phyloP scores from a whole-genome alignment of 345 rosid species.

The Pugionium dolabratum region DNA sequence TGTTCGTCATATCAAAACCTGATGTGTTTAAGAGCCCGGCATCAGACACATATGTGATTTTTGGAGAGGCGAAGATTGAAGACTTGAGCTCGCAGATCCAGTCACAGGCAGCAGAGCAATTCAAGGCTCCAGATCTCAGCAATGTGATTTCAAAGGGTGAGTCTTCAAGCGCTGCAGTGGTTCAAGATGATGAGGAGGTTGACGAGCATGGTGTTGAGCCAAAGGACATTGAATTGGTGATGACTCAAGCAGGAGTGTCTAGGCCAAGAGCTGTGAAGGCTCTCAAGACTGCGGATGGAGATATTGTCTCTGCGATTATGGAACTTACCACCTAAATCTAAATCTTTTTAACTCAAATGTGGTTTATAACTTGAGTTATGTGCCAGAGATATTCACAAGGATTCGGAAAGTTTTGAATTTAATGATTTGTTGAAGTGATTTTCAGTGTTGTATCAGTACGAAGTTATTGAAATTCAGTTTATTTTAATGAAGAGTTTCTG shows the following conservation, averaged over 20 bases:
- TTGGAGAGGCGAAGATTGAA: conserved; percentile 94
- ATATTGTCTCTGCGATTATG: conserved; percentile 88
- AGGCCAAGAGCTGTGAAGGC: conserved; percentile 77
- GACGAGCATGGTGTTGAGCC: conserved; percentile 89
- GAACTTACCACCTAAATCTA: conserved; percentile 68
- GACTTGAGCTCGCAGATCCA: conserved; percentile 89
- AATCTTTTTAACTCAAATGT: conserved; percentile 20
- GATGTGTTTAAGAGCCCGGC: conserved; percentile 93
- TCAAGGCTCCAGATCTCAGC: conserved; percentile 73
- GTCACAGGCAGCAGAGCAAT: conserved; percentile 86
- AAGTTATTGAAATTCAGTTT: conserved; percentile 29
- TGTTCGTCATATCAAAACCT: conserved; percentile 85
- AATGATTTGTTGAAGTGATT: conserved; percentile 33
- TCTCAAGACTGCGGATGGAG: conserved; percentile 75
- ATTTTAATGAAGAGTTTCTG: not conserved
- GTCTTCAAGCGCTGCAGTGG: conserved; percentile 48
- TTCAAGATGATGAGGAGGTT: conserved; percentile 86
- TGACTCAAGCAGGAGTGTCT: conserved; percentile 94
- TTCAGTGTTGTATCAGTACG: conserved; percentile 40
- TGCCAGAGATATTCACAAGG: conserved; percentile 29
- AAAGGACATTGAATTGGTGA: conserved; percentile 87
- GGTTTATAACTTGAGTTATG: conserved; percentile 43
- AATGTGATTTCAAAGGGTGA: conserved; percentile 68
- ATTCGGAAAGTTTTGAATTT: conserved; percentile 25
- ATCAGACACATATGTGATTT: conserved; percentile 79